phyloP scores from a whole-genome alignment of 202 grass and related monocot species.

The Miscanthus sacchariflorus region DNA sequence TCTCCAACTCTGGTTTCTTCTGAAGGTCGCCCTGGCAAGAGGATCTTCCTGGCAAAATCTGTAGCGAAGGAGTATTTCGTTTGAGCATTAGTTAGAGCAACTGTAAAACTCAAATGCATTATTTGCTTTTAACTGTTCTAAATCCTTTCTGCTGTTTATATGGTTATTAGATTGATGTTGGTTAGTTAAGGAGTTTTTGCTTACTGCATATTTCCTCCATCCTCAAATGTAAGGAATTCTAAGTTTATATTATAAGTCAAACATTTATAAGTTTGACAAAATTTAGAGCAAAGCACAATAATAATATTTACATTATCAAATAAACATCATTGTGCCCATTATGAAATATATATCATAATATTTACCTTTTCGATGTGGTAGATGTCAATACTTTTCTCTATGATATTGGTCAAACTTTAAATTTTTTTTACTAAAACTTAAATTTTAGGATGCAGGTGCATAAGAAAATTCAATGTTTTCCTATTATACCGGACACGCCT shows the following conservation, averaged over 20 bases:
- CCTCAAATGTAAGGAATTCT: not conserved
- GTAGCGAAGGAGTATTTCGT: conserved; percentile 12
- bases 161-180: not conserved
- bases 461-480: not conserved
- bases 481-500: not conserved
- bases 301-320: not conserved
- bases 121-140: not conserved
- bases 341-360: not conserved
- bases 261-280: not conserved
- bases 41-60: conserved; percentile 91
- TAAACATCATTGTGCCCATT: not conserved
- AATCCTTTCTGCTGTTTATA: not conserved
- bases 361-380: not conserved
- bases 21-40: conserved; percentile 66
- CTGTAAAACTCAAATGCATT: not conserved
- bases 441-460: no score
- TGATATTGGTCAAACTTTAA: no score
- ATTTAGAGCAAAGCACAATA: not conserved
- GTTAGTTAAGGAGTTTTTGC: not conserved
- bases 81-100: not conserved
- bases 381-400: no score
- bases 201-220: not conserved
- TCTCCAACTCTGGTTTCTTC: conserved; percentile 74
- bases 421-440: no score
- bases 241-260: no score